Conservation (phyloP, 345 rosid genomes). For the Geranium brycei region DNA sequence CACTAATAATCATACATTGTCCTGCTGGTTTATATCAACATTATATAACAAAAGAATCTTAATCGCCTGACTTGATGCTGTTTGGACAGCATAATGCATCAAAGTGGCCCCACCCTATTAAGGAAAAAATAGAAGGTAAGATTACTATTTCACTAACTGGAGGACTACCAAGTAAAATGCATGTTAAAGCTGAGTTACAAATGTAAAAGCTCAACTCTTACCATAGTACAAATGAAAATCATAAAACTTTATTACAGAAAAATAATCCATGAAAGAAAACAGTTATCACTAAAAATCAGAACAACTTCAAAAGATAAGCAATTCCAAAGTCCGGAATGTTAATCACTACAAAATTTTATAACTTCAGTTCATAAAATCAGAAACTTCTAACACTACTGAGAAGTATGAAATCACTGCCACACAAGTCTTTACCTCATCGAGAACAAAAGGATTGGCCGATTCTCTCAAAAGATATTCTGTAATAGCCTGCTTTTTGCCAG, state of each 20-base stretch:
- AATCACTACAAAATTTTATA: not conserved
- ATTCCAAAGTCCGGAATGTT: not conserved
- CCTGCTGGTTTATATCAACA: slow-evolving; percentile 71
- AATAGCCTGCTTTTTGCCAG: slow-evolving; percentile 73
- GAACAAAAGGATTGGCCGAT: slow-evolving; percentile 77
- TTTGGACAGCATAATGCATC: slow-evolving; percentile 86
- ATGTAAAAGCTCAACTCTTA: not conserved
- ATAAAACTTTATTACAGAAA: not conserved
- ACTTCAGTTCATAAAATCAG: not conserved
- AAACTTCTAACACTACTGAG: not conserved
- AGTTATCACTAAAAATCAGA: too few species aligned
- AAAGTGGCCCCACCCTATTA: slow-evolving; percentile 78
- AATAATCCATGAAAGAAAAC: not conserved
- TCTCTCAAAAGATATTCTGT: slow-evolving; percentile 74
- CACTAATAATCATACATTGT: slow-evolving; percentile 39
- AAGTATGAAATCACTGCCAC: not conserved
- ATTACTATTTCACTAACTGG: not conserved
- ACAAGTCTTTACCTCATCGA: slow-evolving; percentile 41
- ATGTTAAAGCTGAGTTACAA: not conserved
- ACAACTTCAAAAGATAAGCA: not conserved
- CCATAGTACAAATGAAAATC: not conserved
- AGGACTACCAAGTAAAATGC: not conserved
- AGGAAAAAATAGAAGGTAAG: slow-evolving; percentile 9
- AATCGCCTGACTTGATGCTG: slow-evolving; percentile 63
- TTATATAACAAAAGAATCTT: slow-evolving; percentile 68